These are phyloP conservation scores for Dictyostelium capitatum DNA, from an alignment of 78 protist genomes.

Conservation along the genomic window DNA sequence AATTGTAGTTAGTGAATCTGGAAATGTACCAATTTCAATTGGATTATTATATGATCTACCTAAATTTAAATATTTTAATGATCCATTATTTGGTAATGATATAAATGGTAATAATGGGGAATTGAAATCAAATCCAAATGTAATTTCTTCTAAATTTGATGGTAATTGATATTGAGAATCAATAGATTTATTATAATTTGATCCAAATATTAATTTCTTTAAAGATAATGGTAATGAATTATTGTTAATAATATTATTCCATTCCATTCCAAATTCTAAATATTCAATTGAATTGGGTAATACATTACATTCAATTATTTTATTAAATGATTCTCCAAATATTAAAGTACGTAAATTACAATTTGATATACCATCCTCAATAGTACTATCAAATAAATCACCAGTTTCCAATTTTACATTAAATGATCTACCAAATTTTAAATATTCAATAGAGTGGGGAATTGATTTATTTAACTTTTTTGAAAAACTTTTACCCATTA, in stretches of 20 bases:
- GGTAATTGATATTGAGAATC: not conserved
- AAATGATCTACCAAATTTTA: not conserved
- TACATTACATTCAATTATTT: not conserved
- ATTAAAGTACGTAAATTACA: not conserved
- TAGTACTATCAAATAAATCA: not conserved
- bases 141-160: not conserved
- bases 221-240: not conserved
- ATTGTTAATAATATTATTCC: not conserved
- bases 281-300: not conserved
- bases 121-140: not conserved
- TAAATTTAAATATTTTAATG: not conserved
- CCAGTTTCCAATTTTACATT: too few species aligned
- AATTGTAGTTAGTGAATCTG: not conserved
- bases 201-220: not conserved
- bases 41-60: not conserved
- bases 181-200: not conserved
- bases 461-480: not conserved
- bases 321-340: not conserved
- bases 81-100: not conserved
- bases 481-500: not conserved
- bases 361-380: not conserved
- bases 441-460: not conserved
- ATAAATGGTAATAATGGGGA: not conserved
- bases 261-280: not conserved
- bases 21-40: slow-evolving; percentile 2